These are phyloP conservation scores for Rutidosis leptorrhynchoides DNA, from an alignment of 129 eudicot species.

Conservation along the genomic window DNA sequence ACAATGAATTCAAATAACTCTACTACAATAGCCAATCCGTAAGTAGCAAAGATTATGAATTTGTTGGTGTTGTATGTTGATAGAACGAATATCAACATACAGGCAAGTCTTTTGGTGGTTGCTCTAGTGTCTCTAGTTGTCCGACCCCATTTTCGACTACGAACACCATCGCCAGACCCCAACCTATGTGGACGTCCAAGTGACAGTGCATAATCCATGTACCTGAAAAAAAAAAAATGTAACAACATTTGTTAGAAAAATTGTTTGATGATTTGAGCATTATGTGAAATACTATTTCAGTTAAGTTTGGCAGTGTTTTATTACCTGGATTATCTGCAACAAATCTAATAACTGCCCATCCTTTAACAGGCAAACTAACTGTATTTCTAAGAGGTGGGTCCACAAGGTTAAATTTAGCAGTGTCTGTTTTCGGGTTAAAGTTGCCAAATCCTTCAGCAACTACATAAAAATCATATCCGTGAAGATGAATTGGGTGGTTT, in stretches of 20 bases:
- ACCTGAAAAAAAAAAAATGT: constrained; percentile 40
- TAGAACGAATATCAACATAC: constrained; percentile 31
- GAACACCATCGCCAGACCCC: constrained; percentile 92
- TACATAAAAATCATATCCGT: constrained; percentile 86
- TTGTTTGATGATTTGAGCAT: constrained; percentile 15
- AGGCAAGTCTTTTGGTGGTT: constrained; percentile 72
- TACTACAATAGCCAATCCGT: neutral
- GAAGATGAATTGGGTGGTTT: constrained; percentile 94
- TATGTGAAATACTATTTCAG: too few species aligned
- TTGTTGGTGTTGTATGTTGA: neutral
- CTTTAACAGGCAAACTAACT: constrained; percentile 73
- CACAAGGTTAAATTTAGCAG: constrained; percentile 73
- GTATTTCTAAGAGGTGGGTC: constrained; percentile 93
- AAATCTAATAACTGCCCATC: constrained; percentile 88
- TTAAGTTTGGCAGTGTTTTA: too few species aligned
- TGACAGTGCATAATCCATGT: constrained; percentile 94
- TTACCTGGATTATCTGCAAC: constrained; percentile 97
- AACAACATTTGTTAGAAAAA: neutral
- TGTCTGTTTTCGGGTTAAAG: constrained; percentile 65
- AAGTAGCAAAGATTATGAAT: neutral
- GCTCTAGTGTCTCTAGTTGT: constrained; percentile 46
- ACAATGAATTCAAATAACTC: neutral
- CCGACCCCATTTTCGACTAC: constrained; percentile 76
- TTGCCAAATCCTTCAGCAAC: constrained; percentile 86
- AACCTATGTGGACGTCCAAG: constrained; percentile 85